Conservation (phyloP, 140 eudicot species). For the Stevia rebaudiana region DNA sequence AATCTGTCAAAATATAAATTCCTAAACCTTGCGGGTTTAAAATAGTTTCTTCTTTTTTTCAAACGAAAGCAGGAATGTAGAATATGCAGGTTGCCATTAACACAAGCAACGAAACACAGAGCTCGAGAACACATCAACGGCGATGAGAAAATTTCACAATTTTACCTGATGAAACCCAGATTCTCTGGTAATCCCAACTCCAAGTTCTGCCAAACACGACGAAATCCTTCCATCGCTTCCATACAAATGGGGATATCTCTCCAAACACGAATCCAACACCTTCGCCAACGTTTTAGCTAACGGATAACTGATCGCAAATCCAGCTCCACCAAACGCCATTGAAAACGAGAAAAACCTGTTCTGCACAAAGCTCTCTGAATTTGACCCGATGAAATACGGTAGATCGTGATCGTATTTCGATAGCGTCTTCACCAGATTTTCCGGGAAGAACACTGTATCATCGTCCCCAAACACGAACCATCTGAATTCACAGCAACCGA, state of each 20-base stretch:
- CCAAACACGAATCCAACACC: constrained; percentile 70
- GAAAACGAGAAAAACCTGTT: constrained; percentile 51
- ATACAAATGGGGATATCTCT: constrained; percentile 63
- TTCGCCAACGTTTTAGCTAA: constrained; percentile 67
- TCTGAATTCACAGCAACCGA: constrained; percentile 7
- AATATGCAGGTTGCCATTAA: not conserved
- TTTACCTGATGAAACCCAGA: constrained; percentile 83
- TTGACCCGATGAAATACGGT: constrained; percentile 65
- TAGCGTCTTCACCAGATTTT: constrained; percentile 62
- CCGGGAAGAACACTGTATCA: constrained; percentile 70
- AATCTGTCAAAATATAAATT: too few relatives aligned
- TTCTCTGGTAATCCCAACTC: constrained; percentile 61
- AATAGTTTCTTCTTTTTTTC: not conserved
- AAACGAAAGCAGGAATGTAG: not conserved
- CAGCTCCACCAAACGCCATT: constrained; percentile 93
- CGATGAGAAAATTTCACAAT: not conserved
- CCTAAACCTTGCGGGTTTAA: not conserved
- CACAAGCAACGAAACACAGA: constrained; percentile 7
- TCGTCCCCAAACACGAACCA: constrained; percentile 99
- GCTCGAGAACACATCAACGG: constrained; percentile 15
- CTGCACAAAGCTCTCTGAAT: constrained; percentile 60
- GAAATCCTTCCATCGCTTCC: constrained; percentile 84
- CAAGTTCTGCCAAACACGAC: constrained; percentile 85
- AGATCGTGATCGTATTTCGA: constrained; percentile 69
- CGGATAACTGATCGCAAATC: constrained; percentile 87